These are phyloP conservation scores for Phycomyces nitens DNA, from an alignment of 192 early-diverging fungal genomes.

Conservation along the genomic window DNA sequence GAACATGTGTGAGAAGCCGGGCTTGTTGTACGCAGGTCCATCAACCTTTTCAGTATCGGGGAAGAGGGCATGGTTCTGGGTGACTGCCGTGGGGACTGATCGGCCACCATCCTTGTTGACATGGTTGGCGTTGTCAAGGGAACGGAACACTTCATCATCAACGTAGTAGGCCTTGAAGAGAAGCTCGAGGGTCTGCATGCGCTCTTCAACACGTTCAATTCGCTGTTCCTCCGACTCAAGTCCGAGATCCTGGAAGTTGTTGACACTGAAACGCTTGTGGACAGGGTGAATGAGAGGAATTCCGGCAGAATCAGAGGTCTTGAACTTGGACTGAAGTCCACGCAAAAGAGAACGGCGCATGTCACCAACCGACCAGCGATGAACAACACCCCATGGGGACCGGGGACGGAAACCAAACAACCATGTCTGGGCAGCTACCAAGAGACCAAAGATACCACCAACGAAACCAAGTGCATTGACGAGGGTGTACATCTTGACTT, in stretches of 20 bases:
- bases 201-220: constrained; percentile 32
- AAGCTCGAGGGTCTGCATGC: constrained; percentile 33
- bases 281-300: constrained; percentile 38
- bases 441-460: constrained; percentile 31
- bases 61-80: background rate
- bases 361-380: constrained; percentile 33
- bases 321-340: constrained; percentile 33
- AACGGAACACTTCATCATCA: constrained; percentile 36
- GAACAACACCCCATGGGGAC: constrained; percentile 34
- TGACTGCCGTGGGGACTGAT: background rate
- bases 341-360: constrained; percentile 30
- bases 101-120: background rate
- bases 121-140: constrained; percentile 31
- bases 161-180: constrained; percentile 39
- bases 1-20: constrained; percentile 26
- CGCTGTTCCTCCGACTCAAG: constrained; percentile 29
- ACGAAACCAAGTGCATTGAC: constrained; percentile 35
- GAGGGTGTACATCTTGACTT: constrained; percentile 33
- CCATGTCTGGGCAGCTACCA: constrained; percentile 28
- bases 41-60: background rate
- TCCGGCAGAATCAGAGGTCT: constrained; percentile 29
- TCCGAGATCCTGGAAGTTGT: constrained; percentile 8
- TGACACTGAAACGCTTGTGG: constrained; percentile 32
- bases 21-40: background rate
- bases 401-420: constrained; percentile 32